Percentiles rank a stretch among this genome's conserved stretches.
phyloP scores from a whole-genome alignment of 768 basidiomycete genomes.

The Tylopilus vinaceipallidus region DNA sequence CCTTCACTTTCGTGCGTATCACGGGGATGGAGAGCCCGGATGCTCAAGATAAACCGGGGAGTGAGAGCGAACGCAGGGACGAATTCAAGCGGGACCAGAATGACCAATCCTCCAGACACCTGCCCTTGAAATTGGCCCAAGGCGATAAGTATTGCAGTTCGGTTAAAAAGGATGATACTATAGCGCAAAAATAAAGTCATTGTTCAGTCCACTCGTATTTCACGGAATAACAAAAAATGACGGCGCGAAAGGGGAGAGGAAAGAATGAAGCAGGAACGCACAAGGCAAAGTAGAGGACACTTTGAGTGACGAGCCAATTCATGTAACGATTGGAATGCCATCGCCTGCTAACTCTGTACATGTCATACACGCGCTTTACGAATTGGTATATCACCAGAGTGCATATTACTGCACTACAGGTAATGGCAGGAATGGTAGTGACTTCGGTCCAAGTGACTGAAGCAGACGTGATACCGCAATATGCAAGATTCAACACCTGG shows the following conservation, averaged over 20 bases:
- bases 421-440: background rate
- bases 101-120: too few species aligned
- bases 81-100: too few species aligned
- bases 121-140: too few species aligned
- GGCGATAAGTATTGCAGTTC: too few species aligned
- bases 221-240: too few species aligned
- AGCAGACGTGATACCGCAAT: conserved; percentile 3
- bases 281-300: conserved; percentile 13
- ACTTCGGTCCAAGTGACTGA: conserved; percentile 6
- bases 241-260: background rate
- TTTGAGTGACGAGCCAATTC: conserved; percentile 4
- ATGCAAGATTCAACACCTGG: background rate
- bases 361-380: background rate
- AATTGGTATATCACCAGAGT: conserved; percentile 3
- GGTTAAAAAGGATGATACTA: too few species aligned
- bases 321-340: conserved; percentile 10
- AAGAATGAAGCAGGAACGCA: background rate
- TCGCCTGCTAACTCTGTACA: conserved; percentile 1
- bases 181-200: too few species aligned
- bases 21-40: too few species aligned
- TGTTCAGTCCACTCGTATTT: too few species aligned
- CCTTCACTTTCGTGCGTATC: too few species aligned
- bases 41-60: too few species aligned
- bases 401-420: conserved; percentile 4
- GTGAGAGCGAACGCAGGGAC: too few species aligned